Evolutionary conservation across 2,329 filamentous ascomycete species (phyloP), one percentile per base, ranked within the genome.

Genomic region (Cordyceps cicadae): DNA sequence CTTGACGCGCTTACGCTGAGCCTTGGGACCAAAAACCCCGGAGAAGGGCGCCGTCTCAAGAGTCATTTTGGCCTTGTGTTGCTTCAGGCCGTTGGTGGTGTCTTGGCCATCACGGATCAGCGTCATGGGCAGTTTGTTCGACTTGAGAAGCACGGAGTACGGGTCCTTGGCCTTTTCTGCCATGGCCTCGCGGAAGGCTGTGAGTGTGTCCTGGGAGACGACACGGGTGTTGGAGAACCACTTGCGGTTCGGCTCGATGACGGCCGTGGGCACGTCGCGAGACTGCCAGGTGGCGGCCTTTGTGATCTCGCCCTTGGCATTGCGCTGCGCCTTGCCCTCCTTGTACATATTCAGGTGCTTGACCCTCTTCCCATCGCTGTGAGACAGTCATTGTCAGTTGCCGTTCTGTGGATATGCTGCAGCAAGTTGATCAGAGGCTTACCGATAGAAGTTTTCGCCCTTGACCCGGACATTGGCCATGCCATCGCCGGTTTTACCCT

Each of bases 361-460:
- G 67, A 96, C 83, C 77, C 91, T 92, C 79, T 97, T 97, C 68
- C 89, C 90, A 80, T 78, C 74, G 66, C 79, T 80, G 60, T 48
- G 57, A 29, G 24, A 17, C 26, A 5, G 55, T 17, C 64, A 62
- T 61, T 62, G 60, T 58, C 51, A 43, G 29, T n/a, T 37, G 12
- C 34, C 34, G 34, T 37, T 37, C n/a, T 51, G n/a, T 21, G 3
- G 11, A 51, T 57, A 32, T 19, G 26, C 14, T 46, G 3, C 19
- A 8, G 43, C 7, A 19, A 24, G 39, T 2, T 29, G 29, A 57
- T 55, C 6, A n/a, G n/a, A n/a, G 55, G 64, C 80, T 66, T 78
- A 88, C 82, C 90, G 86, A 80, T 97, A 97, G 79, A 97, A 99
- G 80, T 97, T 97, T 81, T 97, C 93, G 77, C 94, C 94, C 79